These are phyloP conservation scores for Arachnomyces sp. DNA, from an alignment of 2,329 filamentous ascomycete genomes.

Conservation along the genomic window DNA sequence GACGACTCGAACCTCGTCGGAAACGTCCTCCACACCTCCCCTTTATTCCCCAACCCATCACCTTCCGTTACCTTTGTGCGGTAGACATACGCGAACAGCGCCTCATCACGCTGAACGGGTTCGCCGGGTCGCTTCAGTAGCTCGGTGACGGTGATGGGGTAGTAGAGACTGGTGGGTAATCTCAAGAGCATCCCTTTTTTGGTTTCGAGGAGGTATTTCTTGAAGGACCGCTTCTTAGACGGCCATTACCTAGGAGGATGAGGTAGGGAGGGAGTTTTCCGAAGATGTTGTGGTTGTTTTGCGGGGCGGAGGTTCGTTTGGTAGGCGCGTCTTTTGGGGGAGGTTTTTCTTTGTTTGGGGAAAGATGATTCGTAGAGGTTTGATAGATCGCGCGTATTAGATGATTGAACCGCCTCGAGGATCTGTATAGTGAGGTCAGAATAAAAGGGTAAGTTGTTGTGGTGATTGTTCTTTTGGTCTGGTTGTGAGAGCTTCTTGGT, in stretches of 20 bases:
- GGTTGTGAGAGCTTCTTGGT: too few species aligned
- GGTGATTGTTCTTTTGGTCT: too few species aligned
- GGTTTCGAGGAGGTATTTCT: neutral
- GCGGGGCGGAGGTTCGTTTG: too few species aligned
- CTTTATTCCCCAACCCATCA: conserved; percentile 66
- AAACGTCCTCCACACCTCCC: conserved; percentile 61
- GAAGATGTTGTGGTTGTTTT: too few species aligned
- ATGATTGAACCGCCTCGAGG: too few species aligned
- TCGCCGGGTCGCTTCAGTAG: conserved; percentile 72
- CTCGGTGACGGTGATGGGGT: conserved; percentile 87
- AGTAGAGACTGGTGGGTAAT: conserved; percentile 59
- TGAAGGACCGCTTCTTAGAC: neutral
- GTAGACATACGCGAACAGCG: conserved; percentile 81
- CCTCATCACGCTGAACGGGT: conserved; percentile 64
- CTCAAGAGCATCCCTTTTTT: conserved; percentile 38
- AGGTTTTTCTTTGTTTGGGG: too few species aligned
- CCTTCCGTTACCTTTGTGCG: conserved; percentile 61
- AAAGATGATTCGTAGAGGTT: too few species aligned
- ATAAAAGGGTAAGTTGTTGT: too few species aligned
- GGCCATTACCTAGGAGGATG: neutral
- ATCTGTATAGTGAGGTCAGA: too few species aligned
- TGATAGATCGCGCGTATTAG: too few species aligned
- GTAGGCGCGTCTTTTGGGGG: too few species aligned
- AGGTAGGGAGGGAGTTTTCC: neutral
- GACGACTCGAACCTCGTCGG: conserved; percentile 77